Conservation (phyloP, 116 monocot species). For the Phalaenopsis hybrid region DNA sequence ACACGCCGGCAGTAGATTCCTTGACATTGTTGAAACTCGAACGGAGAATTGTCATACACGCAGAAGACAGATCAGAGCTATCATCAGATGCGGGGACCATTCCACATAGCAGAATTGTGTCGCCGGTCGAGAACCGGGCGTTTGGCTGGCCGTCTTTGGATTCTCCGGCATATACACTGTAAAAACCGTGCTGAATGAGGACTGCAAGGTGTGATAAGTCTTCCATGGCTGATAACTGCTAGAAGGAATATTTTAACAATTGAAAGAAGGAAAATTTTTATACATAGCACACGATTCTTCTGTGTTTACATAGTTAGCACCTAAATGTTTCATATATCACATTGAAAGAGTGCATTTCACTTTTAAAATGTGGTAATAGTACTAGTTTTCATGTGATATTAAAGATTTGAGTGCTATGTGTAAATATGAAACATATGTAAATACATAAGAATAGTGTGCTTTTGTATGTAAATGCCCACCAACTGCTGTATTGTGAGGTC, state of each 20-base stretch:
- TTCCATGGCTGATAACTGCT: conserved; percentile 18
- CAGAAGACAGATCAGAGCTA: conserved; percentile 15
- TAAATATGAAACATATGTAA: too few species aligned
- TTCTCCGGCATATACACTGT: conserved; percentile 18
- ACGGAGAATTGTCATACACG: conserved; percentile 22
- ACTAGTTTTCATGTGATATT: too few species aligned
- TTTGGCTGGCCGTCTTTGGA: conserved; percentile 20
- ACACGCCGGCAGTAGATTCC: conserved; percentile 13
- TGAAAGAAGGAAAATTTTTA: background rate
- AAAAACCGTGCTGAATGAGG: conserved; percentile 28
- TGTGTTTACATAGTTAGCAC: too few species aligned
- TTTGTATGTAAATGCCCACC: too few species aligned
- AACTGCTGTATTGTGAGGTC: background rate
- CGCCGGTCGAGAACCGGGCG: conserved; percentile 27
- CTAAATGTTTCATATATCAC: too few species aligned
- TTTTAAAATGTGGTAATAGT: too few species aligned
- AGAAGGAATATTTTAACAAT: background rate
- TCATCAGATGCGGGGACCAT: conserved; percentile 14
- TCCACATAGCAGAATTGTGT: conserved; percentile 17
- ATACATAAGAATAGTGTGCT: too few species aligned
- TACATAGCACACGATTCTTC: too few species aligned
- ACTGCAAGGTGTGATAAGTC: conserved; percentile 19
- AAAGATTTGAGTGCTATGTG: too few species aligned
- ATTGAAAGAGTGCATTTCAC: too few species aligned
- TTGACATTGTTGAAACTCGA: conserved; percentile 13